Evolutionary conservation across 1,284 basidiomycete species (phyloP), one percentile per base, ranked within the genome.

Genomic region (Leccinum griseonigrum): DNA sequence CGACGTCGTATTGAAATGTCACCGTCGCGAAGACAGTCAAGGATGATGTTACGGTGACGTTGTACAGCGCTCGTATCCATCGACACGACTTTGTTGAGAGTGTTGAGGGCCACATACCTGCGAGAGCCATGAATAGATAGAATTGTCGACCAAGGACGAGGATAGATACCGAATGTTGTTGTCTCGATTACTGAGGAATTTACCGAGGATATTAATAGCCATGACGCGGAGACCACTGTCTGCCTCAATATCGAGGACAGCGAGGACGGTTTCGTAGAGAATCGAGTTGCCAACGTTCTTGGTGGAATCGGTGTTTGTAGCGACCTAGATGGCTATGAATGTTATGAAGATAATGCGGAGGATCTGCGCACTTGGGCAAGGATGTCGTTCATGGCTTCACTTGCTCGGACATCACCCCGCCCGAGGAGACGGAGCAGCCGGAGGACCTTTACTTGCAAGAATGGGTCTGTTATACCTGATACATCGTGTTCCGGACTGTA

Each of bases 271-370:
- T 78, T 99, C 97, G 75, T 99, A 99, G 38, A 99, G 79, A 65
- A 99, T 99, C 6, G 95, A 90, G 76, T 99, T 99, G 62, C 97
- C 97, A 66, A 99, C 97, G 70, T 98, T 99, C 80, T 99, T 99
- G 38, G 92, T 90, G 4, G 93, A 92, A 71, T 99, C 97, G 0
- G 97, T 99, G 76, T 99, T 99, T 8, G 97, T 99, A 10, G 97
- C 97, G 31, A 99, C 97, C 91, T 94, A 60, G 22, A 48, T 26
- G 28, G 4, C 43, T 71, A 34, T 71, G 62, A 69, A 46, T 3
- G 14, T 4, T 11, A 2, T 1, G 28, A 38, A 7, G 22, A 16
- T 11, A 29, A 61, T 26, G 16, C 22, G 34, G 46, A 40, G 14
- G 26, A 34, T 36, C 4, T 61, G 57, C 77, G 59, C 66, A 90